Evolutionary conservation across 2,329 filamentous ascomycete genomes (phyloP).

Genomic region (Niveomyces coronatus): DNA sequence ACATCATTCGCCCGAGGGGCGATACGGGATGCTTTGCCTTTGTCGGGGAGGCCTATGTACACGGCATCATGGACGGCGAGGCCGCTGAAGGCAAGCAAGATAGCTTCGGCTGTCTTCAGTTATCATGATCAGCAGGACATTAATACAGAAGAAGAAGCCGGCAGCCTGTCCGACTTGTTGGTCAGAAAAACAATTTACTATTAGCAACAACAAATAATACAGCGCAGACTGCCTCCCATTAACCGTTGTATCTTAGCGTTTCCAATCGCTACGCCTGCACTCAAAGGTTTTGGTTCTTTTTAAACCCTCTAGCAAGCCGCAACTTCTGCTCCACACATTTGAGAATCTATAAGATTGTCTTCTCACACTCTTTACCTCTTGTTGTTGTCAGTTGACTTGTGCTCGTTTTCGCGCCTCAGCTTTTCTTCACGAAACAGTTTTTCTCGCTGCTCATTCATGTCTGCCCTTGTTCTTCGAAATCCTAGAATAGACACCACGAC

Average conservation of each 20-base stretch:
- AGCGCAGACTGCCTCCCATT: no score
- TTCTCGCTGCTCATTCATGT: slow-evolving; percentile 17
- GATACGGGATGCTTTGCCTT: not conserved
- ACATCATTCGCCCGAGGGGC: slow-evolving; percentile 5
- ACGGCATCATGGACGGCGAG: slow-evolving; percentile 8
- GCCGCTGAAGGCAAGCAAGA: slow-evolving; percentile 3
- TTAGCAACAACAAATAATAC: no score
- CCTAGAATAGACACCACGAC: slow-evolving; percentile 30
- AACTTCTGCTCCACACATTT: no score
- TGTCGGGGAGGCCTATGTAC: slow-evolving; percentile 5
- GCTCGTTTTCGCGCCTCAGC: not conserved
- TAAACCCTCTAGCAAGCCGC: no score
- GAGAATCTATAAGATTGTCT: no score
- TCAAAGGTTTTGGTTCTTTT: not conserved
- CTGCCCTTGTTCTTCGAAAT: slow-evolving; percentile 24
- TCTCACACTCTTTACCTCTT: not conserved
- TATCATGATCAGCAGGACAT: not conserved
- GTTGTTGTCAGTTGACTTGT: not conserved
- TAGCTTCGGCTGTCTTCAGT: slow-evolving; percentile 1
- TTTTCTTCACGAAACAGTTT: slow-evolving; percentile 4
- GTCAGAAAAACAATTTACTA: no score
- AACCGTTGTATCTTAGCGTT: not conserved
- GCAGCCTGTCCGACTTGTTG: no score
- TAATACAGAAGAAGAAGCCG: no score
- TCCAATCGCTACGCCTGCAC: not conserved